These are phyloP conservation scores for Salvia miltiorrhiza DNA, from an alignment of 257 asterid species.

Conservation along the genomic window DNA sequence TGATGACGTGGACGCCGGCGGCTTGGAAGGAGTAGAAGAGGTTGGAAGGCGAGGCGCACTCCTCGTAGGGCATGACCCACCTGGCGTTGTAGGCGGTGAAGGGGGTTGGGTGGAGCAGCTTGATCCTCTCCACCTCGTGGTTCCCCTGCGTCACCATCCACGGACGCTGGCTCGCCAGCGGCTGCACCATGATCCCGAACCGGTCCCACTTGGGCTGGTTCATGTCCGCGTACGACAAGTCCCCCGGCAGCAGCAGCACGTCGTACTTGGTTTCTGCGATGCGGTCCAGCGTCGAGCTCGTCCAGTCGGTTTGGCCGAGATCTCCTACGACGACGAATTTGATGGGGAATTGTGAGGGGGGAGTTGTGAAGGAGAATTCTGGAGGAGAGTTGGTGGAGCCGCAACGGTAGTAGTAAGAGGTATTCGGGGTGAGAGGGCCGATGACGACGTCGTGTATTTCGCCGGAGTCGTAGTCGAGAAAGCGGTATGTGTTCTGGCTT, in stretches of 20 bases:
- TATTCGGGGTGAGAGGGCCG: constrained; percentile 64
- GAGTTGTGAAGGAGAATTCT: constrained; percentile 53
- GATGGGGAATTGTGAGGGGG: constrained; percentile 52
- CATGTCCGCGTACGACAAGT: constrained; percentile 53
- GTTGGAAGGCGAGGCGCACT: constrained; percentile 57
- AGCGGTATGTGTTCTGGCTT: constrained; percentile 30
- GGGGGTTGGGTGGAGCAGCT: not conserved
- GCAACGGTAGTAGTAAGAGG: constrained; percentile 51
- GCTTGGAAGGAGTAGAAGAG: constrained; percentile 65
- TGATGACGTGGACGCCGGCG: constrained; percentile 55
- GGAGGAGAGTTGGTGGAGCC: constrained; percentile 27
- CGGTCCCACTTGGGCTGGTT: constrained; percentile 58
- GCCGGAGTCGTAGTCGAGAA: constrained; percentile 40
- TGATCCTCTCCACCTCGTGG: constrained; percentile 56
- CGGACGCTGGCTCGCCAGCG: constrained; percentile 53
- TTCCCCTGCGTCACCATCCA: constrained; percentile 87
- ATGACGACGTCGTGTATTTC: constrained; percentile 56
- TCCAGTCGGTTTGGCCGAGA: constrained; percentile 58
- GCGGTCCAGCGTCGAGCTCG: constrained; percentile 47
- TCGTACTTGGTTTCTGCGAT: constrained; percentile 47
- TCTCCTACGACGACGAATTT: constrained; percentile 64
- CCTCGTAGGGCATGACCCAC: constrained; percentile 64
- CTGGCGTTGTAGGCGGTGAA: constrained; percentile 63
- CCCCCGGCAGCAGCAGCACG: constrained; percentile 57
- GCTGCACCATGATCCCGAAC: constrained; percentile 52